Percentiles rank a stretch among this genome's conserved stretches.
Evolutionary conservation across 2,329 filamentous ascomycete genomes (phyloP).

Genomic region (Podosphaera xanthii): DNA sequence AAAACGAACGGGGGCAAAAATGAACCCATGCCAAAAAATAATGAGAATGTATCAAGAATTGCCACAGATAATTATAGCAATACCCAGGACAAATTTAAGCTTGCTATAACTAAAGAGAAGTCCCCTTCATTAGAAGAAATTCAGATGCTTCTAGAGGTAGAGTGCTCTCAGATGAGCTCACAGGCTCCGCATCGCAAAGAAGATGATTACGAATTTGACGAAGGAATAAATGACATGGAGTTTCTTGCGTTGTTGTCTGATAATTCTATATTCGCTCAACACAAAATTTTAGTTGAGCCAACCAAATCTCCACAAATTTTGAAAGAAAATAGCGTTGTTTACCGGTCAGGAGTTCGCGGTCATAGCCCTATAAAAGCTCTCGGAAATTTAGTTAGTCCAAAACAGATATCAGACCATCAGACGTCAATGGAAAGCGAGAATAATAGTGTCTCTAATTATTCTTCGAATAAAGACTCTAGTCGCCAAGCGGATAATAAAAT

Average conservation of each 20-base stretch:
- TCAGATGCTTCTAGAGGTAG: neutral
- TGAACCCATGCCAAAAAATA: neutral
- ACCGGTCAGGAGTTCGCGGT: neutral
- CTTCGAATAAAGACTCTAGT: neutral
- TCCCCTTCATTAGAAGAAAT: neutral
- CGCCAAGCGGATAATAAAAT: too few species aligned
- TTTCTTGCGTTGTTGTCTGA: conserved; percentile 7
- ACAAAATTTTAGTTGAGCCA: neutral
- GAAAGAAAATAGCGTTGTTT: neutral
- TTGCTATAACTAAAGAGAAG: neutral
- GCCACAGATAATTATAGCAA: neutral
- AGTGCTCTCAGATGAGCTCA: neutral
- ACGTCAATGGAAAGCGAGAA: neutral
- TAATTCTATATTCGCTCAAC: neutral
- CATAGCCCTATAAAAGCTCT: neutral
- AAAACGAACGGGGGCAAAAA: neutral
- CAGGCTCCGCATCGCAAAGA: neutral
- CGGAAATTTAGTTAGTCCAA: neutral
- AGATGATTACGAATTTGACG: conserved; percentile 9
- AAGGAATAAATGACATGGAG: conserved; percentile 12
- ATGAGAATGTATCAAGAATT: neutral
- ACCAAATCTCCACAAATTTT: neutral
- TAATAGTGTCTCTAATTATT: neutral
- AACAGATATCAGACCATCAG: neutral
- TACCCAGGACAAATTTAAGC: neutral